Evolutionary conservation across 2,329 filamentous ascomycete species (phyloP).

Genomic region (Ascochyta pisi): DNA sequence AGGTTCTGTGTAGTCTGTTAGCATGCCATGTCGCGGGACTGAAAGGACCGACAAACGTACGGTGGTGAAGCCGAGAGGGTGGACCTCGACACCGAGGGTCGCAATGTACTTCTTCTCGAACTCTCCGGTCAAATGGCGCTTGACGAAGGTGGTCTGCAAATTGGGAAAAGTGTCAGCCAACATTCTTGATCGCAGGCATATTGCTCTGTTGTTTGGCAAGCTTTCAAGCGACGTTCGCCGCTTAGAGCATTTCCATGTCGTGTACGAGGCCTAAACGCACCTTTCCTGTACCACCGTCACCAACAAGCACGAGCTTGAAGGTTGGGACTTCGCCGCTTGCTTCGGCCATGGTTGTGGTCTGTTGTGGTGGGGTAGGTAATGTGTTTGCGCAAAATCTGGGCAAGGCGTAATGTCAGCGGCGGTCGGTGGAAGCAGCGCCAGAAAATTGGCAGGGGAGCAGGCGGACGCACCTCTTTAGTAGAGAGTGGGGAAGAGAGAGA

Average conservation of each 20-base stretch:
- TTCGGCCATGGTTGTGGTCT: slow-evolving; percentile 61
- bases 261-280: slow-evolving; percentile 61
- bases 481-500: slow-evolving; percentile 38
- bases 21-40: slow-evolving; percentile 22
- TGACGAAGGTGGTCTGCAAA: slow-evolving; percentile 96
- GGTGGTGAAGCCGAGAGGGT: slow-evolving; percentile 96
- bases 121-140: slow-evolving; percentile 99
- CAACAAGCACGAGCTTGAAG: slow-evolving; percentile 99
- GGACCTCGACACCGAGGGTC: slow-evolving; percentile 98
- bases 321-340: slow-evolving; percentile 70
- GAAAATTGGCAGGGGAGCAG: slow-evolving; percentile 24
- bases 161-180: slow-evolving; percentile 30
- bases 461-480: slow-evolving; percentile 38
- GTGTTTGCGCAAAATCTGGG: slow-evolving; percentile 38
- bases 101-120: slow-evolving; percentile 99
- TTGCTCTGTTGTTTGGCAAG: slow-evolving; percentile 7
- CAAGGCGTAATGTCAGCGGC: slow-evolving; percentile 27
- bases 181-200: neutral
- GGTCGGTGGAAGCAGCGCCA: slow-evolving; percentile 18
- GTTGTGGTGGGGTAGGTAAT: slow-evolving; percentile 43
- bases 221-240: slow-evolving; percentile 5
- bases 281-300: slow-evolving; percentile 99
- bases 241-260: neutral
- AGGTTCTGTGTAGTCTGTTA: slow-evolving; percentile 69
- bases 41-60: slow-evolving; percentile 64